Conservation (phyloP, 768 basidiomycete genomes). For the Hysterangium stoloniferum region DNA sequence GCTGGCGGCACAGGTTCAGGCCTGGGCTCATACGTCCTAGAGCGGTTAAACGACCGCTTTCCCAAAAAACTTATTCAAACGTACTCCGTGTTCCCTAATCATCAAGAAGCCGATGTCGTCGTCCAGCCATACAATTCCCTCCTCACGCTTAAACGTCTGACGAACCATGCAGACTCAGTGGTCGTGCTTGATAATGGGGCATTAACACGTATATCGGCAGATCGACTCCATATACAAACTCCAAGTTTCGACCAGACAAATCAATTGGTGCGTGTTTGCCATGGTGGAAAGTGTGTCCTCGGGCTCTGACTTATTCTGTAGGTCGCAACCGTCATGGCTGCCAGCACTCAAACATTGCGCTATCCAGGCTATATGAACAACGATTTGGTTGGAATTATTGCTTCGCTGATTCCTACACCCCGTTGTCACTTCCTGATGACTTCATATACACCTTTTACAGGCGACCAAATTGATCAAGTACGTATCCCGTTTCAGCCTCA, state of each 20-base stretch:
- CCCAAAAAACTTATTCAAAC: slow-evolving; percentile 99
- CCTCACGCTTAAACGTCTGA: slow-evolving; percentile 85
- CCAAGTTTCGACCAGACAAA: slow-evolving; percentile 89
- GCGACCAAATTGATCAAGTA: slow-evolving; percentile 94
- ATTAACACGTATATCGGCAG: slow-evolving; percentile 84
- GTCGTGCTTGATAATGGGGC: slow-evolving; percentile 97
- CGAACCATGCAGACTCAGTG: slow-evolving; percentile 95
- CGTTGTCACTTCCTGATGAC: slow-evolving; percentile 99
- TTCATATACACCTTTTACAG: slow-evolving; percentile 96
- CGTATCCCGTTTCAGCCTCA: slow-evolving; percentile 12
- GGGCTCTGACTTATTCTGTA: slow-evolving; percentile 23
- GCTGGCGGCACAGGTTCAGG: slow-evolving; percentile 98
- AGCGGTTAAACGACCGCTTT: slow-evolving; percentile 94
- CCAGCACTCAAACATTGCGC: slow-evolving; percentile 91
- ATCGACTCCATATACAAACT: slow-evolving; percentile 81
- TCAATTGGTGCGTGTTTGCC: slow-evolving; percentile 53
- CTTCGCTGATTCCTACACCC: slow-evolving; percentile 93
- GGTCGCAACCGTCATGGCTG: slow-evolving; percentile 97
- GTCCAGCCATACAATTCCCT: slow-evolving; percentile 98
- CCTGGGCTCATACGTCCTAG: slow-evolving; percentile 94
- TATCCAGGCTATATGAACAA: slow-evolving; percentile 99
- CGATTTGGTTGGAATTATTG: slow-evolving; percentile 94
- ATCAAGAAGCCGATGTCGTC: slow-evolving; percentile 90
- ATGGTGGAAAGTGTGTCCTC: not conserved
- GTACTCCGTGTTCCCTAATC: slow-evolving; percentile 96